Evolutionary conservation across 768 basidiomycete genomes (phyloP), one percentile per base, ranked within the genome.

Genomic region (Candolleomyces efflorescens): DNA sequence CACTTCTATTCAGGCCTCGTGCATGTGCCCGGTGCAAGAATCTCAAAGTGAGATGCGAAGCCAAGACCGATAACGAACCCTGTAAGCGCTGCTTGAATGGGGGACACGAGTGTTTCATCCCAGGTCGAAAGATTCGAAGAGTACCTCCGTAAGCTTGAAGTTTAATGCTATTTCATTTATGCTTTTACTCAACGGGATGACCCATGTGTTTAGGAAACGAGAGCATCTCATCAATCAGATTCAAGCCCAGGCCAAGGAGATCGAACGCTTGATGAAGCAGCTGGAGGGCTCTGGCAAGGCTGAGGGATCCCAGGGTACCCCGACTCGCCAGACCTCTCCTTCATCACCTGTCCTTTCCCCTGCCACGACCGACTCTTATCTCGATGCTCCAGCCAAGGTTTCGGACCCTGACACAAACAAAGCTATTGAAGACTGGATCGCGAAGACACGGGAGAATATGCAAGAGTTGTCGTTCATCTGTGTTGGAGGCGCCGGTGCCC

Each of bases 101-200:
- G 10, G 82, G 81, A 5, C 84, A 89, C 56, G 87, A 89, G 53
- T 92, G 90, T 62, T 72, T 85, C 43, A 89, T 88, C 51, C 90
- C 90, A n/a, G 90, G 89, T n/a, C 79, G 87, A 60, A 92, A 90
- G 71, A 88, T 89, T 65, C 85, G 90, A 56, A 78, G 86, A 47
- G 80, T 85, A 4, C 90, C 90, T 53, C 90, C 88, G 90, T 92
- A 71, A 68, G 87, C 73, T 22, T 20, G 45, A 12, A 13, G 15
- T 9, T n/a, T 50, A 7, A 44, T 1, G 18, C 45, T 15, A 32
- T 47, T 32, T 13, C 22, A 18, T 41, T 24, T 38, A 53, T 24
- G n/a, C 38, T 32, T 39, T 24, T 24, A n/a, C 12, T 51, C 59
- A 36, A 61, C 54, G 26, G 22, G 57, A 56, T 38, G 37, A n/a